Percentiles rank a stretch among this genome's conserved stretches.
Evolutionary conservation across 495 filamentous ascomycete species (phyloP).

Genomic region (Margaritispora aquatica): DNA sequence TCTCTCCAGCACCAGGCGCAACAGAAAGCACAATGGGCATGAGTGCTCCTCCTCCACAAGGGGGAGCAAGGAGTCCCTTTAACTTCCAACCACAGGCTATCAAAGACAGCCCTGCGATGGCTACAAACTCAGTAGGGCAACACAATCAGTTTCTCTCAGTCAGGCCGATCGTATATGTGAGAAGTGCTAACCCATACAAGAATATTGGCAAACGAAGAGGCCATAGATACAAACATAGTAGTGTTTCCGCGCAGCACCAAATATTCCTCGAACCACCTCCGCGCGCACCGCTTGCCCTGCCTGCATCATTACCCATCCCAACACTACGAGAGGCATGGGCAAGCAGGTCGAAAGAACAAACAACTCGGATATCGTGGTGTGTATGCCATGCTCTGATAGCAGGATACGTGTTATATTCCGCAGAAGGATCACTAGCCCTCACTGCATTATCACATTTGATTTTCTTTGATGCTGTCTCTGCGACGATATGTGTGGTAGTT

Average conservation of each 20-base stretch:
- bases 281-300: conserved; percentile 78
- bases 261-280: conserved; percentile 95
- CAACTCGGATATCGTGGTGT: conserved; percentile 78
- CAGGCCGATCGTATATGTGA: conserved; percentile 1
- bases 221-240: conserved; percentile 97
- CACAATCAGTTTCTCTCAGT: conserved; percentile 5
- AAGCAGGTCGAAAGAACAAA: conserved; percentile 84
- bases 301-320: conserved; percentile 91
- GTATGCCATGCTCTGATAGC: conserved; percentile 79
- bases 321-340: conserved; percentile 77
- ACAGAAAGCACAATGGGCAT: conserved; percentile 13
- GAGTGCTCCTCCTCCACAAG: conserved; percentile 21
- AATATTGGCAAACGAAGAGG: conserved; percentile 87
- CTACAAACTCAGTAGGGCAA: conserved; percentile 66
- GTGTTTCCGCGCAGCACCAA: conserved; percentile 78
- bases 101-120: conserved; percentile 59
- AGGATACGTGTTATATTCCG: conserved; percentile 74
- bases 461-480: conserved; percentile 89
- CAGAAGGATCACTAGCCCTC: conserved; percentile 82
- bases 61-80: conserved; percentile 58
- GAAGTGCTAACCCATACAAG: conserved; percentile 32
- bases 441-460: conserved; percentile 90
- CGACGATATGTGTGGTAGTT: conserved; percentile 86
- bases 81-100: conserved; percentile 88
- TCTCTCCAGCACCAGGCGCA: conserved; percentile 7